Conservation (phyloP, 495 filamentous ascomycete genomes). For the Acidiella bohemica region DNA sequence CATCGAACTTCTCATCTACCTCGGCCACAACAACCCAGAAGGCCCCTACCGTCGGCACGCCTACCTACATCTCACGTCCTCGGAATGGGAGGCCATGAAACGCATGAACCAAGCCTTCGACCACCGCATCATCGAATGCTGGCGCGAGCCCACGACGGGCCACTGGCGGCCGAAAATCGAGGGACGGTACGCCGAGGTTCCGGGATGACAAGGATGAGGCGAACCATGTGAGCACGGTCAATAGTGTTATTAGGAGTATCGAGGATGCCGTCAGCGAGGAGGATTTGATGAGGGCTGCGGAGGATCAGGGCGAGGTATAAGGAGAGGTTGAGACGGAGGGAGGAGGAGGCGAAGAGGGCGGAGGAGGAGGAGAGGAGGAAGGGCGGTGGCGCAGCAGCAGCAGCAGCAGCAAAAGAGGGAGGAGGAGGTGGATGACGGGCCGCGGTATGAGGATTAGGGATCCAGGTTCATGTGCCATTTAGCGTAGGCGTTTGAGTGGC, state of each 20-base stretch:
- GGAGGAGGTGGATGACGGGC: slow-evolving; percentile 15
- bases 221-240: slow-evolving; percentile 71
- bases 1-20: slow-evolving; percentile 43
- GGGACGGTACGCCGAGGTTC: slow-evolving; percentile 46
- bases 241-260: slow-evolving; percentile 73
- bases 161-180: slow-evolving; percentile 54
- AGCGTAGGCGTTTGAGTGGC: too few relatives aligned
- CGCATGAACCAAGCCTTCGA: slow-evolving; percentile 53
- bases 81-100: slow-evolving; percentile 79
- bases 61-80: slow-evolving; percentile 52
- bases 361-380: slow-evolving; percentile 3
- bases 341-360: slow-evolving; percentile 7
- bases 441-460: slow-evolving; percentile 16
- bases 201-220: slow-evolving; percentile 83
- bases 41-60: slow-evolving; percentile 45
- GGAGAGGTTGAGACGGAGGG: slow-evolving; percentile 14
- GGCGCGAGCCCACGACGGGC: slow-evolving; percentile 51
- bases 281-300: slow-evolving; percentile 50
- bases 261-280: slow-evolving; percentile 54
- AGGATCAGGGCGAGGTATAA: slow-evolving; percentile 64
- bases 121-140: slow-evolving; percentile 77
- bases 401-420: background rate
- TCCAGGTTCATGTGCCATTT: too few relatives aligned
- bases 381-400: background rate
- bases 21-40: slow-evolving; percentile 35